These are phyloP conservation scores for Corchorus capsularis DNA, from an alignment of 345 rosid species.

Conservation along the genomic window DNA sequence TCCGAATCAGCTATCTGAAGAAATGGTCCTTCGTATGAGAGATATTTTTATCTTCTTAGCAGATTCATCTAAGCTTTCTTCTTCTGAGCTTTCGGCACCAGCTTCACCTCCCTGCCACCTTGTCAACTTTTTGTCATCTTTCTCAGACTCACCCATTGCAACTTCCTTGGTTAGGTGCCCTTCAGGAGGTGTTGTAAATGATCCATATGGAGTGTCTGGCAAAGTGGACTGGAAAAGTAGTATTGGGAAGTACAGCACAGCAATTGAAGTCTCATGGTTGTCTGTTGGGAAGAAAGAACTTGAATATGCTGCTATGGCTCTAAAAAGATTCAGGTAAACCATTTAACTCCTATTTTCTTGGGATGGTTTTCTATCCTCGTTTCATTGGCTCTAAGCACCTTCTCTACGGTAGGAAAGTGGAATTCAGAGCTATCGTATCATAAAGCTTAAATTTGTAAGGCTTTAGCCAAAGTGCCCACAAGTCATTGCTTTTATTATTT, in stretches of 20 bases:
- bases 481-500: constrained; percentile 2
- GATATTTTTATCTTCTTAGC: constrained; percentile 61
- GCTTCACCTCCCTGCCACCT: constrained; percentile 47
- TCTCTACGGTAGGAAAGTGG: not conserved
- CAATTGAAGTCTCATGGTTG: constrained; percentile 60
- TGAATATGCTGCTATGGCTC: constrained; percentile 61
- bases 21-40: constrained; percentile 71
- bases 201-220: constrained; percentile 52
- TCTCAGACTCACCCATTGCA: constrained; percentile 40
- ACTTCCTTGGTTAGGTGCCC: constrained; percentile 36
- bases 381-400: not conserved
- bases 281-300: constrained; percentile 68
- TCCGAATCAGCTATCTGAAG: constrained; percentile 62
- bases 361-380: not conserved
- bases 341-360: constrained; percentile 6
- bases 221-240: constrained; percentile 44
- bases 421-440: not conserved
- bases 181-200: constrained; percentile 28
- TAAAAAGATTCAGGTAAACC: constrained; percentile 54
- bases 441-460: constrained; percentile 5
- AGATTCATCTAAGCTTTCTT: constrained; percentile 46
- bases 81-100: constrained; percentile 35
- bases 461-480: constrained; percentile 8
- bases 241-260: constrained; percentile 47
- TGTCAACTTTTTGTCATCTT: constrained; percentile 42